phyloP scores from a whole-genome alignment of 371 early-diverging fungal species.

The Circinella umbellata region DNA sequence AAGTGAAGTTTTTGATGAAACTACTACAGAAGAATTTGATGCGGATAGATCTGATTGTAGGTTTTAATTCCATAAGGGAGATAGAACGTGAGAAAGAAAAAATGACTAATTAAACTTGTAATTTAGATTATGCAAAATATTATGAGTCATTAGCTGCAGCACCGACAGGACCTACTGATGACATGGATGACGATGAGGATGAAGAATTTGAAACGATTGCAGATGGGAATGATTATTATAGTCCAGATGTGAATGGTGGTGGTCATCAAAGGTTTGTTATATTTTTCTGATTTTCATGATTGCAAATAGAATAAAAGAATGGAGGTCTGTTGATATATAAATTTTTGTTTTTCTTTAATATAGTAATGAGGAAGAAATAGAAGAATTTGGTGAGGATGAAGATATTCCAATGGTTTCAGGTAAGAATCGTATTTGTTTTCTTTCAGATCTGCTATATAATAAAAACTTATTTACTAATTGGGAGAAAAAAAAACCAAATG shows the following conservation, averaged over 20 bases:
- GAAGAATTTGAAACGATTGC: slow-evolving; percentile 34
- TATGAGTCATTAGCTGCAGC: slow-evolving; percentile 39
- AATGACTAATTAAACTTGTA: too few species aligned
- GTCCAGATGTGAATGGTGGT: slow-evolving; percentile 11
- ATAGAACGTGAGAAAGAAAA: neutral
- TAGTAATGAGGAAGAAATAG: slow-evolving; percentile 32
- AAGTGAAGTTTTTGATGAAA: slow-evolving; percentile 49
- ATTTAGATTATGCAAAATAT: slow-evolving; percentile 48
- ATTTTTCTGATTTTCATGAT: too few species aligned
- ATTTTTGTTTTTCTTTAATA: neutral
- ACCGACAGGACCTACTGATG: slow-evolving; percentile 12
- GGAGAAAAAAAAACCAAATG: neutral
- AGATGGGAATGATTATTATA: slow-evolving; percentile 34
- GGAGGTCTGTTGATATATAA: neutral
- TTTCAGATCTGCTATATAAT: neutral
- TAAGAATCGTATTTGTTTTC: slow-evolving; percentile 19
- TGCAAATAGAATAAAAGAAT: too few species aligned
- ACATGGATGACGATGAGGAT: slow-evolving; percentile 25
- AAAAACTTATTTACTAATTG: slow-evolving; percentile 3
- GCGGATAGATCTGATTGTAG: slow-evolving; percentile 58
- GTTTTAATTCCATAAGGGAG: neutral
- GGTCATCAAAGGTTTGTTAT: slow-evolving; percentile 10
- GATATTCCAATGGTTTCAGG: slow-evolving; percentile 52
- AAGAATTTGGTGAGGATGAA: slow-evolving; percentile 38
- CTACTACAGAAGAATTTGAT: slow-evolving; percentile 41